These are phyloP conservation scores for Murraya paniculata DNA, from an alignment of 345 rosid genomes.

Conservation along the genomic window DNA sequence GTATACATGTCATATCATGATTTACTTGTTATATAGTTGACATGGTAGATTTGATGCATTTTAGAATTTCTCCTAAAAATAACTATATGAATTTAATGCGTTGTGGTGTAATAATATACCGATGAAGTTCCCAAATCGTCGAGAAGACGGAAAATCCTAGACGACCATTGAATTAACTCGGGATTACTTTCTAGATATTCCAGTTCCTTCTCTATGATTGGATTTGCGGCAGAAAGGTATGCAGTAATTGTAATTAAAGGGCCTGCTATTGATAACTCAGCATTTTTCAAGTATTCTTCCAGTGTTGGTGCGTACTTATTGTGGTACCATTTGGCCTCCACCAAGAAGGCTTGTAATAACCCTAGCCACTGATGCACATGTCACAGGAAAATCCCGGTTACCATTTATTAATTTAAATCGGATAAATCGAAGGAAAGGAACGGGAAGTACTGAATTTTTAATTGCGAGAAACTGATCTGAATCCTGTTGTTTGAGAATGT, in stretches of 20 bases:
- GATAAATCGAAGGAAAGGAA: no score
- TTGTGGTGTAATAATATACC: background rate
- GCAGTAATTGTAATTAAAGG: background rate
- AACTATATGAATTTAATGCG: no score
- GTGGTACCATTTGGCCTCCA: slow-evolving; percentile 28
- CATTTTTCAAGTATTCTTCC: slow-evolving; percentile 27
- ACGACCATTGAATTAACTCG: background rate
- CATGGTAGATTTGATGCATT: no score
- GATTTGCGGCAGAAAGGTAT: background rate
- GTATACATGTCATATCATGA: no score
- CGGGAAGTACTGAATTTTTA: slow-evolving; percentile 9
- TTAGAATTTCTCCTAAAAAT: no score
- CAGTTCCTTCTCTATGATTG: background rate
- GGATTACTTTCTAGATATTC: background rate
- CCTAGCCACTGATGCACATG: slow-evolving; percentile 22
- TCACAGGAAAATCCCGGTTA: background rate
- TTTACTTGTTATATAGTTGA: no score
- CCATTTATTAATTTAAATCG: no score
- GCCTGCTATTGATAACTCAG: slow-evolving; percentile 16
- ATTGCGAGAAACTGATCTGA: slow-evolving; percentile 4
- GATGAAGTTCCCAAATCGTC: slow-evolving; percentile 28
- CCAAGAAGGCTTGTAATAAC: slow-evolving; percentile 19
- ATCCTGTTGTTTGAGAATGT: slow-evolving; percentile 13
- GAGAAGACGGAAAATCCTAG: slow-evolving; percentile 15
- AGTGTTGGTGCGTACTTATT: background rate